Base-by-base conservation (phyloP, 2,329 filamentous ascomycete genomes). In the Dactylellina cionopaga region DNA sequence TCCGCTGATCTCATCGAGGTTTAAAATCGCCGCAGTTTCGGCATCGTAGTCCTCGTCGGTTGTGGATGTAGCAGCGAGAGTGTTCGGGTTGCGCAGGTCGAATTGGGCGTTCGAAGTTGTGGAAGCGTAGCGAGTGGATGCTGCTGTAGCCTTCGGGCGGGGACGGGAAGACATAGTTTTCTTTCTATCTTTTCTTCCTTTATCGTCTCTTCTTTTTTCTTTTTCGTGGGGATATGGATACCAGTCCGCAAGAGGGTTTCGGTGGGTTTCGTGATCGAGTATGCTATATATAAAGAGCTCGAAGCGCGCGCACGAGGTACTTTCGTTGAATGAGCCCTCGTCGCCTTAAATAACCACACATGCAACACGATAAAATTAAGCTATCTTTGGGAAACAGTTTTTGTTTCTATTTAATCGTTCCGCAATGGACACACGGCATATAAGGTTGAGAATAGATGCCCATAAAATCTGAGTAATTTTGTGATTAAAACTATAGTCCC, bases 51-150 rank as follows among this genome's bases (percentile, higher is more conserved):
- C 82, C 0, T 80, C 88, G 75, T 90, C 90, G 44, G 91, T 88
- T 35, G 55, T 90, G 1, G 86, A 86, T 1, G 88, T 90, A 0
- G 93, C 89, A 1, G 92, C 94, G 3, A 99, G 87, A 0, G 91
- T 92, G 13, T 93, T 96, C 2, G 95, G 95, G 79, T 99, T 98
- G 75, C 95, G 92, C 58, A 95, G 84, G 80, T 99, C 95, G 81
- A 99, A 99, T 78, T 91, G 76, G 74, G 49, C 69, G 72, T 56
- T 77, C 75, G 43, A 65, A 46, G 54, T 62, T 25, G 31, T 64
- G 54, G 71, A 75, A 59, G 43, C 75, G 54, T 68, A 51, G 35
- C 52, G 69, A 46, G 15, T 51, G 13, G 68, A 59, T 13, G 69
- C 69, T 7, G 60, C 54, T 11, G 59, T 72, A 11, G 68, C 59